Conservation (phyloP, 306 rosid genomes). For the Glycyrrhiza uralensis region DNA sequence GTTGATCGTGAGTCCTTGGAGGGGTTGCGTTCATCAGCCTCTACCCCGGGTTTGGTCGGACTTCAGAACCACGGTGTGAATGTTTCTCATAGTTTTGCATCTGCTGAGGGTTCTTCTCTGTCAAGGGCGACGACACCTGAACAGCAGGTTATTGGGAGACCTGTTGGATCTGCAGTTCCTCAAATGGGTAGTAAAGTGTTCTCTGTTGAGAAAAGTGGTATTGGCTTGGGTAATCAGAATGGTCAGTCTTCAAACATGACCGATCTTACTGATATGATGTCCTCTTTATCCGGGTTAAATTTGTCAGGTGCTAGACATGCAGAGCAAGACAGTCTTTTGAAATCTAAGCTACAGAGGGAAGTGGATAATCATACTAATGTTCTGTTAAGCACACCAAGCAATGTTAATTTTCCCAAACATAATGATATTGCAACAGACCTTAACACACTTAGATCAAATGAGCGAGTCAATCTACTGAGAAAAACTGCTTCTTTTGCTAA, state of each 20-base stretch:
- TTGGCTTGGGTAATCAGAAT: constrained; percentile 45
- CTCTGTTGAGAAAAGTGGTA: constrained; percentile 44
- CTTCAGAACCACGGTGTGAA: constrained; percentile 53
- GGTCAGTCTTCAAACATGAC: constrained; percentile 53
- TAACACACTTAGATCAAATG: constrained; percentile 42
- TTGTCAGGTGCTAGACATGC: constrained; percentile 57
- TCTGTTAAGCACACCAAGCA: constrained; percentile 38
- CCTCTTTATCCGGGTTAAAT: constrained; percentile 59
- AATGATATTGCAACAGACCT: constrained; percentile 50
- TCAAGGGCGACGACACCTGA: constrained; percentile 79
- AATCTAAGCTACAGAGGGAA: constrained; percentile 59
- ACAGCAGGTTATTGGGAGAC: constrained; percentile 59
- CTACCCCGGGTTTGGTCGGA: constrained; percentile 50
- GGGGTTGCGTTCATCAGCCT: constrained; percentile 52
- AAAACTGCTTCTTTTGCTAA: constrained; percentile 70
- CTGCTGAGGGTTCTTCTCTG: constrained; percentile 58
- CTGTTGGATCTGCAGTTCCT: constrained; percentile 57
- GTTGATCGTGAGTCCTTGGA: constrained; percentile 58
- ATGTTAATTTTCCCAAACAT: constrained; percentile 45
- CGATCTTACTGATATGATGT: constrained; percentile 53
- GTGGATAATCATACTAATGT: constrained; percentile 50
- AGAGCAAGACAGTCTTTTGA: constrained; percentile 54
- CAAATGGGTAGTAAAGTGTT: constrained; percentile 58
- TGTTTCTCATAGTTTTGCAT: constrained; percentile 49
- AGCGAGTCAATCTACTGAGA: constrained; percentile 55